Base-by-base conservation (phyloP, 2,329 filamentous ascomycete genomes). In the Dissoconium aciculare region DNA sequence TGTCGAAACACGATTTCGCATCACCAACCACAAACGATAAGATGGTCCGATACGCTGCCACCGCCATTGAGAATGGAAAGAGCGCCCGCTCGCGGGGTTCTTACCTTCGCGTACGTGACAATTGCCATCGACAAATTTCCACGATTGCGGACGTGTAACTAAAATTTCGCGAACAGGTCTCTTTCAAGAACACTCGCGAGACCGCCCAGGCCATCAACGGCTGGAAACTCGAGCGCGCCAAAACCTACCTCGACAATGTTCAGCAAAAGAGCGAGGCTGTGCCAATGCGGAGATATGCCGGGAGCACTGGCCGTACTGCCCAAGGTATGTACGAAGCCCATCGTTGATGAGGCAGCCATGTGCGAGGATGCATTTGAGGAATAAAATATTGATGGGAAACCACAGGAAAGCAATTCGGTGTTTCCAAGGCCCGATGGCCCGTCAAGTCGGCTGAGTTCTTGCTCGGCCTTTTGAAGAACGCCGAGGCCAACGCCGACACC, bases 101-200 rank as follows among this genome's bases (percentile, higher is more conserved):
- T 63, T 98, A 95, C 74, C 81, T 98, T 56, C 84, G 89, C 62
- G 87, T 23, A 8, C 19, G 19, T 23, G 8, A n/a, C 19, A 23
- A 8, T n/a, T n/a, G n/a, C n/a, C n/a, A n/a, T n/a, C n/a, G n/a
- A n/a, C n/a, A n/a, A n/a, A n/a, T n/a, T n/a, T n/a, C n/a, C n/a
- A n/a, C n/a, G n/a, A n/a, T n/a, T n/a, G n/a, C n/a, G n/a, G n/a
- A n/a, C n/a, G n/a, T n/a, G n/a, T n/a, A n/a, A n/a, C n/a, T n/a
- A n/a, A n/a, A n/a, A n/a, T n/a, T n/a, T 23, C 19, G n/a, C n/a
- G 8, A 8, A 23, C 19, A 23, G 19, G 19, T 95, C 55, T 92
- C 82, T 54, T 98, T 94, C 82, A 98, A 98, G 79, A 98, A 98
- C 78, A 98, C 89, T 62, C 84, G 89, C 60, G 91, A 98, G 74